Base-by-base conservation (phyloP, 2,329 filamentous ascomycete genomes). In the Alternaria metachromatica region DNA sequence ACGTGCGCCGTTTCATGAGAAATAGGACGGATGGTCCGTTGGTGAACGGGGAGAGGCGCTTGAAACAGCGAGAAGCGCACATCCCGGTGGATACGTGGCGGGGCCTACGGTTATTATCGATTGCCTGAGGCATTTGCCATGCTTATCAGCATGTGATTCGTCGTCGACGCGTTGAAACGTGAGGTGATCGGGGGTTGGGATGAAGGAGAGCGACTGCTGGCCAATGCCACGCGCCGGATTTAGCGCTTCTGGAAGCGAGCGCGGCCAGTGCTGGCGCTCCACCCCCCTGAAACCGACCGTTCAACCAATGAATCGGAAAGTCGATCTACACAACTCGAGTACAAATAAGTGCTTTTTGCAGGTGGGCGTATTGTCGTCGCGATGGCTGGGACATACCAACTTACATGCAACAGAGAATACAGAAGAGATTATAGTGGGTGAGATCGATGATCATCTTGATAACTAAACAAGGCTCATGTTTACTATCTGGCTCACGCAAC, bases 1-100 rank as follows among this genome's bases (percentile, higher is more conserved):
- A 65, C 64, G 30, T 28, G 56, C 49, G 56, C 55, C 70, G 74
- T 77, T 77, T 77, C 73, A 76, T 61, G 68, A 70, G 72, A 66
- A 76, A 75, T 72, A 64, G 63, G 54, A 70, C 63, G 69, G 69
- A 69, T 65, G 60, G 63, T 54, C 64, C 56, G 63, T 53, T 63
- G 63, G 62, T 48, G 56, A 62, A 33, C 62, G 60, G 58, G 57
- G 56, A 51, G 63, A 69, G 65, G 67, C 58, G 71, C 61, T 58
- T 75, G 71, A 75, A 75, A 73, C 74, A 67, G 64, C 51, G 55
- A 69, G 62, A 59, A 57, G 46, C 41, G 55, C 48, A 41, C 33
- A 71, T 65, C 63, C 67, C 61, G 55, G 54, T 43, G 54, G 30
- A 30, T 58, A 65, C 45, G 62, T 65, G 63, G 60, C 56, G 60